phyloP scores from a whole-genome alignment of 768 basidiomycete species.

The Cystofilobasidium macerans region DNA sequence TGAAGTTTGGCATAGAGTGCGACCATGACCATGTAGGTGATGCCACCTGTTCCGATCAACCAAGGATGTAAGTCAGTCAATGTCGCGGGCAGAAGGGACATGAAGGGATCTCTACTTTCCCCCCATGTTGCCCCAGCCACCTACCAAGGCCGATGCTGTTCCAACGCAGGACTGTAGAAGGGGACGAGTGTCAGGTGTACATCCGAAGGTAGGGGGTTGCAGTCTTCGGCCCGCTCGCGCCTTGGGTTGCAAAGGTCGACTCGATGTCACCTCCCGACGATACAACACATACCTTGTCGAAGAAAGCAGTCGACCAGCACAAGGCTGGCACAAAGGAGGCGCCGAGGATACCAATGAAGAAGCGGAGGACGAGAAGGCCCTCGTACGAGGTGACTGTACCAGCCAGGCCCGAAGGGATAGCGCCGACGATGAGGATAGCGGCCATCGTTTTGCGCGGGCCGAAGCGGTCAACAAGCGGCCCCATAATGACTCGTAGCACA shows the following conservation, averaged over 20 bases:
- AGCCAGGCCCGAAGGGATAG: constrained; percentile 52
- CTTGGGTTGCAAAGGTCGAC: too few relatives aligned
- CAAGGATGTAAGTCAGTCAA: too few relatives aligned
- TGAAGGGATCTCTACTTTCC: constrained; percentile 20
- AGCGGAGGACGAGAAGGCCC: constrained; percentile 45
- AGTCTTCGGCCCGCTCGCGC: too few relatives aligned
- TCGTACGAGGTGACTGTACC: constrained; percentile 43
- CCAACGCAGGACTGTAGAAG: constrained; percentile 43
- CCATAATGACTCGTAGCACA: constrained; percentile 44
- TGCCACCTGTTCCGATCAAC: too few relatives aligned
- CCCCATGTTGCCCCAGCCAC: constrained; percentile 46
- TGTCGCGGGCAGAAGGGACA: neutral
- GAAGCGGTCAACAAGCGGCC: constrained; percentile 45
- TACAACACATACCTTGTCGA: too few relatives aligned
- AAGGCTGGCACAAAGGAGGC: constrained; percentile 53
- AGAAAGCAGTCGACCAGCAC: constrained; percentile 51
- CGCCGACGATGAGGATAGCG: constrained; percentile 46
- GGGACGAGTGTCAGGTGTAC: too few relatives aligned
- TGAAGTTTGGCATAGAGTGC: constrained; percentile 44
- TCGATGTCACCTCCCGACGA: too few relatives aligned
- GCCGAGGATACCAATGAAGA: constrained; percentile 46
- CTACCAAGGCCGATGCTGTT: constrained; percentile 47
- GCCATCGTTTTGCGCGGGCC: constrained; percentile 53
- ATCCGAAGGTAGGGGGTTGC: too few relatives aligned
- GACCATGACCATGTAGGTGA: constrained; percentile 52